Evolutionary conservation across 2,329 filamentous ascomycete genomes (phyloP), one percentile per base, ranked within the genome.

Genomic region (Penicillium sp.): DNA sequence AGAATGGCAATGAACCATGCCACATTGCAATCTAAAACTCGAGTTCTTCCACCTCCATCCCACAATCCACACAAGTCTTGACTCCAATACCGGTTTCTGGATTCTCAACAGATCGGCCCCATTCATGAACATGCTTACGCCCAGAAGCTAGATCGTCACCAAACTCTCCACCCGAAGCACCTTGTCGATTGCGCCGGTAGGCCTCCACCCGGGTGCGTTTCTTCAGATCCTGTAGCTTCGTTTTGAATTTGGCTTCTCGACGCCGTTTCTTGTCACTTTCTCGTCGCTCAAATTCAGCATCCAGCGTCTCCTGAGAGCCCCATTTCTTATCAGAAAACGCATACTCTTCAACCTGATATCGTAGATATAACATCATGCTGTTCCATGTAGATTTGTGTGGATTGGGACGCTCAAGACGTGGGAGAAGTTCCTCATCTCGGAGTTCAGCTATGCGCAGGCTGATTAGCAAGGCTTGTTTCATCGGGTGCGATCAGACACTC

Each of bases 301-400:
- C 94, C 4, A 97, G 76, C 0, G 87, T 89, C 67, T 94, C 91
- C 0, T 89, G 75, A 0, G 88, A 91, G 0, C 94, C 94, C 94
- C 94, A 99, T 76, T 97, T 97, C 61, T 84, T 85, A 1, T 81
- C 74, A 0, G 78, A 84, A 65, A 97, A 87, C 0, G 93, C 94
- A 69, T 97, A 97, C 53, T 91, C 91, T 69, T 99, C 94, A 2
- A 99, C 90, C 69, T 99, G 94, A 57, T 85, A 95, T 0, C 94
- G 88, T 19, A 99, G 79, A 70, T 94, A 99, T 2, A 99, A 82
- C 87, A 96, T 96, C 94, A 99, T 99, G 78, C 96, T 91, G 72
- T 97, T 91, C 90, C 91, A 99, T 55, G 92, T 91, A 0, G 89
- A 86, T 71, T 97, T 97, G 75, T 97, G 94, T 0, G 94, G 94